phyloP scores from a whole-genome alignment of 106 monocot genomes.

The Hemerocallis citrina region DNA sequence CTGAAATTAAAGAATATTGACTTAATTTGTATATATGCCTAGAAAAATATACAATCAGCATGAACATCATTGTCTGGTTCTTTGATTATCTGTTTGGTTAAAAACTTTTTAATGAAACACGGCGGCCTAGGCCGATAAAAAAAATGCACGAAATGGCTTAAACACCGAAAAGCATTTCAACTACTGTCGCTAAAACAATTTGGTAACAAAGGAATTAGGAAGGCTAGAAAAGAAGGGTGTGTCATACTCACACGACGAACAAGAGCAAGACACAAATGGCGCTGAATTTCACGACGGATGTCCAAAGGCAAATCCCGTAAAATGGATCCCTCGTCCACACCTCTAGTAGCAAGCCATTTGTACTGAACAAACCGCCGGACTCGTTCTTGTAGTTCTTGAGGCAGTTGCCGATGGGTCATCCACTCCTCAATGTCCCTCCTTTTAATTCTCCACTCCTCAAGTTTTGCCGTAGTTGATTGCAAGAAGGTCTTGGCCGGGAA shows the following conservation, averaged over 20 bases:
- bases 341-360: constrained; percentile 93
- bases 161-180: too few relatives aligned
- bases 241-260: constrained; percentile 67
- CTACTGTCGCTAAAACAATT: too few relatives aligned
- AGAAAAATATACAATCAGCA: too few relatives aligned
- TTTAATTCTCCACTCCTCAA: constrained; percentile 93
- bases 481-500: constrained; percentile 75
- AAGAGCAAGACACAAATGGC: constrained; percentile 80
- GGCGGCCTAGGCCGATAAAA: too few relatives aligned
- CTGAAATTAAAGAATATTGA: too few relatives aligned
- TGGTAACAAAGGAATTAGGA: too few relatives aligned
- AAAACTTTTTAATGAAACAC: too few relatives aligned
- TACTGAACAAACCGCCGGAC: constrained; percentile 74
- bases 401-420: constrained; percentile 92
- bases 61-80: too few relatives aligned
- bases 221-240: too few relatives aligned
- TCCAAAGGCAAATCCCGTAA: constrained; percentile 63
- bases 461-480: constrained; percentile 71
- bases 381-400: constrained; percentile 59
- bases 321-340: constrained; percentile 86
- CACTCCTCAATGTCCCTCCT: constrained; percentile 86
- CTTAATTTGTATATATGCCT: too few relatives aligned
- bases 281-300: constrained; percentile 86
- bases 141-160: too few relatives aligned
- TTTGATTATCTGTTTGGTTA: too few relatives aligned